These are phyloP conservation scores for Triangularia verruculosa DNA, from an alignment of 2,329 filamentous ascomycete genomes.

Conservation along the genomic window DNA sequence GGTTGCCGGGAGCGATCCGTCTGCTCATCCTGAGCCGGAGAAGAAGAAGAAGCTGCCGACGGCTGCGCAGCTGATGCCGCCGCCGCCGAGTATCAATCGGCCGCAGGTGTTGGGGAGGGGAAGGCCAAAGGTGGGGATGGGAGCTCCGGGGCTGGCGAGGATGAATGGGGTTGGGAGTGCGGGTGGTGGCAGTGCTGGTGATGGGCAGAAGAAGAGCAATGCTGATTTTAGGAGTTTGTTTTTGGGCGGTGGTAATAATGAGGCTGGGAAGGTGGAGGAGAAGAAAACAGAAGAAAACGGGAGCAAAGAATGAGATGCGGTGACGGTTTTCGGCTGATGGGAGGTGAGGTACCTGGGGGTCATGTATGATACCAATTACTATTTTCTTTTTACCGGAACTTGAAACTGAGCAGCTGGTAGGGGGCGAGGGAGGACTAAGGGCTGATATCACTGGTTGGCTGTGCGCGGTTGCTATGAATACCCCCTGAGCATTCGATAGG, in stretches of 20 bases:
- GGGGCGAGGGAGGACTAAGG: background rate
- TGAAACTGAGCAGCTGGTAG: background rate
- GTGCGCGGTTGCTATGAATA: background rate
- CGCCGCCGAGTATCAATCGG: slow-evolving; percentile 42
- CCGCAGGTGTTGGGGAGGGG: slow-evolving; percentile 40
- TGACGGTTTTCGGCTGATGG: background rate
- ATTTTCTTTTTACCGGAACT: background rate
- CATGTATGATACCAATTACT: slow-evolving; percentile 8
- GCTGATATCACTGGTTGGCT: background rate
- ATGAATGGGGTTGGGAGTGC: slow-evolving; percentile 31
- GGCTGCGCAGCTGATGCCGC: slow-evolving; percentile 40
- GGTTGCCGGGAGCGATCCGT: slow-evolving; percentile 41
- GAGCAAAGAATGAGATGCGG: background rate
- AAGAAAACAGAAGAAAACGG: background rate
- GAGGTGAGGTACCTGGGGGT: background rate
- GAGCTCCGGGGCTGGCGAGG: slow-evolving; percentile 17
- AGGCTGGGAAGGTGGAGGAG: background rate
- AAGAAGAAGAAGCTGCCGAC: slow-evolving; percentile 23
- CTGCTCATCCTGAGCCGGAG: slow-evolving; percentile 26
- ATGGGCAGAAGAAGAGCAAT: slow-evolving; percentile 12
- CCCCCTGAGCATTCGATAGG: background rate
- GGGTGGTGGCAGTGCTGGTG: slow-evolving; percentile 18
- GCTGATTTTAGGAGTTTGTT: slow-evolving; percentile 6
- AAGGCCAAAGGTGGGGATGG: slow-evolving; percentile 46
- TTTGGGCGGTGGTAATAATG: background rate